Evolutionary conservation across 208 protist species (phyloP).

Genomic region (Angomonas ambiguus): DNA sequence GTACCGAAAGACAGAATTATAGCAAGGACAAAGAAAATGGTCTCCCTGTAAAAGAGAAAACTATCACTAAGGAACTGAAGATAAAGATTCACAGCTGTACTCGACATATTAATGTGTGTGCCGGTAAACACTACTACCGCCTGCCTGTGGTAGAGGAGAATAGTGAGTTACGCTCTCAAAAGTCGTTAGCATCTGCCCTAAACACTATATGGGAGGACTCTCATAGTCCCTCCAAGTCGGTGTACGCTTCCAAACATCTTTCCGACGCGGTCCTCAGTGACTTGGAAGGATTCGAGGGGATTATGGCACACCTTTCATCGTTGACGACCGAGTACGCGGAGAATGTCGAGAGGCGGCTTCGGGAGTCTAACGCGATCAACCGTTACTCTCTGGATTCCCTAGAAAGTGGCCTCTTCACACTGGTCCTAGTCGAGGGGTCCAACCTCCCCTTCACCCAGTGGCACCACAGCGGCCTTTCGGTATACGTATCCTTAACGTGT

Average conservation of each 20-base stretch:
- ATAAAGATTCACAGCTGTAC: neutral
- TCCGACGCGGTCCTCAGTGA: slow-evolving; percentile 40
- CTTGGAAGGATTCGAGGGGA: slow-evolving; percentile 24
- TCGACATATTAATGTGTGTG: slow-evolving; percentile 72
- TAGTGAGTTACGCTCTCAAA: slow-evolving; percentile 14
- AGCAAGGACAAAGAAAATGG: neutral
- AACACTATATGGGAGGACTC: slow-evolving; percentile 20
- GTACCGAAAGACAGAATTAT: neutral
- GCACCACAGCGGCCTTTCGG: slow-evolving; percentile 49
- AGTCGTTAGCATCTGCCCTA: slow-evolving; percentile 18
- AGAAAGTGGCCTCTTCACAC: slow-evolving; percentile 55
- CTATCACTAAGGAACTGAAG: neutral
- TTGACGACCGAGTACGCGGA: slow-evolving; percentile 32
- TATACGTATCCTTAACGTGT: slow-evolving; percentile 28
- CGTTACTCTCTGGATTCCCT: slow-evolving; percentile 45
- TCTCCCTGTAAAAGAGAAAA: slow-evolving; percentile 13
- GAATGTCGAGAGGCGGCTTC: slow-evolving; percentile 61
- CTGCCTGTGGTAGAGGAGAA: slow-evolving; percentile 49
- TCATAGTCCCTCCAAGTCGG: neutral
- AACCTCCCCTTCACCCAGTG: slow-evolving; percentile 30
- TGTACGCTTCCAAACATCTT: neutral
- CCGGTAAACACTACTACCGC: slow-evolving; percentile 62
- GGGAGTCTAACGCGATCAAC: slow-evolving; percentile 54
- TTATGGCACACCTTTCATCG: slow-evolving; percentile 44
- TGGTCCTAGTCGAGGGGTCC: slow-evolving; percentile 35